Conservation (phyloP, 352 stramenopile species). For the Globisporangium irregulare region DNA sequence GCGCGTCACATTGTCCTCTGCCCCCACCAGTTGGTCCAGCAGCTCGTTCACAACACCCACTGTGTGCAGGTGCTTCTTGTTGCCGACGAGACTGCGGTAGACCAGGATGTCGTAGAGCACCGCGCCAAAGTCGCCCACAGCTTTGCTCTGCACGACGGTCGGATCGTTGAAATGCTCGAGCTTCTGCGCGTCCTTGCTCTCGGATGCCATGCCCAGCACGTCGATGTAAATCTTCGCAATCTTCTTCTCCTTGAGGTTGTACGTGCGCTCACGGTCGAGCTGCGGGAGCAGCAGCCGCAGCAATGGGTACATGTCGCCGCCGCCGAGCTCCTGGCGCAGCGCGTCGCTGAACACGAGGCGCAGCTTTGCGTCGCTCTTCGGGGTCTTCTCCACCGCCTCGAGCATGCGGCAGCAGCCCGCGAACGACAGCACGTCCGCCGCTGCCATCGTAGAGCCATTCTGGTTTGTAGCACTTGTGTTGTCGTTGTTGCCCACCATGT, state of each 20-base stretch:
- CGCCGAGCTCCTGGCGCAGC: slow-evolving; percentile 50
- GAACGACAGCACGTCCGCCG: slow-evolving; percentile 48
- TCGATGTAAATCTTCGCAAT: slow-evolving; percentile 79
- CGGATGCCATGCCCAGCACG: slow-evolving; percentile 58
- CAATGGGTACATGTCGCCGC: slow-evolving; percentile 66
- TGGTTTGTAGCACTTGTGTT: neutral
- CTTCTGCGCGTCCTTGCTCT: slow-evolving; percentile 70
- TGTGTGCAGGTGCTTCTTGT: slow-evolving; percentile 46
- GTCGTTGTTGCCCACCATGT: neutral
- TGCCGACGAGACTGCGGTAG: slow-evolving; percentile 46
- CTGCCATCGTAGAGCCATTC: neutral
- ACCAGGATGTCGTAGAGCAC: slow-evolving; percentile 75
- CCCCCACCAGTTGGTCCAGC: slow-evolving; percentile 49
- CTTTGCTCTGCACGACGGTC: slow-evolving; percentile 73
- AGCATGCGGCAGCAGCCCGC: slow-evolving; percentile 70
- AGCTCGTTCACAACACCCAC: slow-evolving; percentile 60
- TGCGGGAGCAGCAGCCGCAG: slow-evolving; percentile 74
- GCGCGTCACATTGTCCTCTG: slow-evolving; percentile 37
- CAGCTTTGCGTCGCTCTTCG: slow-evolving; percentile 74
- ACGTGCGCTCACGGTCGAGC: slow-evolving; percentile 80
- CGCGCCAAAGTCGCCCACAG: slow-evolving; percentile 78
- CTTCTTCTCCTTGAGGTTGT: slow-evolving; percentile 88
- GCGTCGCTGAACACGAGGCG: slow-evolving; percentile 69
- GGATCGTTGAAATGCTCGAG: slow-evolving; percentile 83
- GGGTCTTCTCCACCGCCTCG: slow-evolving; percentile 63